A percentile compares a stretch with the other conserved stretches of the same genome.
phyloP scores from a whole-genome alignment of 2,329 filamentous ascomycete genomes.

The Neonectria ditissima region DNA sequence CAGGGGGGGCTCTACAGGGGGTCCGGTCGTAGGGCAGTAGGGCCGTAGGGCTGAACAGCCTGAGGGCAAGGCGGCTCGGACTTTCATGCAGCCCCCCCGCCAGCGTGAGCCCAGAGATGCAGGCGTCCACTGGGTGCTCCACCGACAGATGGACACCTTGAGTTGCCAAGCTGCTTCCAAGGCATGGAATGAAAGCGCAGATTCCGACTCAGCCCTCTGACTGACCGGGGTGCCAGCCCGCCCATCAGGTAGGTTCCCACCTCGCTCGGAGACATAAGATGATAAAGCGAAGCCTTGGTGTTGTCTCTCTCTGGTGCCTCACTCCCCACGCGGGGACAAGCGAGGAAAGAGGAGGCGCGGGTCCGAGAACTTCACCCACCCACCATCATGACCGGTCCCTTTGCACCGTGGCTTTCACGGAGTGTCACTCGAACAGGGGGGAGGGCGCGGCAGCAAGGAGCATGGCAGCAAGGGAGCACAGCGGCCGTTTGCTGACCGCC shows the following conservation, averaged over 20 bases:
- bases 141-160: no score
- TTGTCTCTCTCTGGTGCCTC: not conserved
- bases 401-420: not conserved
- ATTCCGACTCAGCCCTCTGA: conserved; percentile 20
- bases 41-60: conserved; percentile 28
- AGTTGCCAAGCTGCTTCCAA: no score
- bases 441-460: no score
- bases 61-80: conserved; percentile 6
- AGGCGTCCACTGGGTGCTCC: no score
- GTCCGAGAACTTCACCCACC: not conserved
- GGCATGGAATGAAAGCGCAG: not conserved
- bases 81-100: not conserved
- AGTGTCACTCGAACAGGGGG: conserved; percentile 1
- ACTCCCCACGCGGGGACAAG: conserved; percentile 5
- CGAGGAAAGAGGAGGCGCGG: not conserved
- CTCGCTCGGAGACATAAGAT: conserved; percentile 4
- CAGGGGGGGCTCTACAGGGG: conserved; percentile 4
- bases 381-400: not conserved
- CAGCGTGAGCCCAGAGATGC: no score
- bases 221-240: no score
- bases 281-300: not conserved
- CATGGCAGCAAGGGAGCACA: not conserved
- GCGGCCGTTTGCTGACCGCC: conserved; percentile 23
- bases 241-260: no score
- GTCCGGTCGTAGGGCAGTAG: conserved; percentile 17